Conservation (phyloP, 2,329 filamentous ascomycete genomes). For the Fusarium bactridioides region DNA sequence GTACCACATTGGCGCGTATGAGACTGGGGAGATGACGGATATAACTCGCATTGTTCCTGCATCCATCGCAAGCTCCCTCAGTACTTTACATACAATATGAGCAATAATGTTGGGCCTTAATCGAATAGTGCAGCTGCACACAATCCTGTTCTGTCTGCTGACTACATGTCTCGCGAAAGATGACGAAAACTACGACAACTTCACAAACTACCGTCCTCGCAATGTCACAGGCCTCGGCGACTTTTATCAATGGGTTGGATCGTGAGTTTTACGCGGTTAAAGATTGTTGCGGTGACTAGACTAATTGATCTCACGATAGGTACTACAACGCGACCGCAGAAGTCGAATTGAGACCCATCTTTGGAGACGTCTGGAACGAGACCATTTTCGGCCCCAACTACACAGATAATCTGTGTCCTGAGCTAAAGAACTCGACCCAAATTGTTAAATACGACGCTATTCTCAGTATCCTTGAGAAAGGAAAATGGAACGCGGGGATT, state of each 20-base stretch:
- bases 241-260: constrained; percentile 10
- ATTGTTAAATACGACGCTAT: not conserved
- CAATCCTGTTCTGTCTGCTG: not conserved
- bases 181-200: not conserved
- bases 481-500: not conserved
- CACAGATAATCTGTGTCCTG: not conserved
- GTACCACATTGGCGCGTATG: not conserved
- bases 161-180: not conserved
- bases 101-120: not conserved
- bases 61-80: not conserved
- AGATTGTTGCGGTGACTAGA: fast-evolving
- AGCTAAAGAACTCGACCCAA: not conserved
- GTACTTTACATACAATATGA: not conserved
- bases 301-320: not conserved
- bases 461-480: not conserved
- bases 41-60: not conserved
- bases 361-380: not conserved
- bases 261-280: not conserved
- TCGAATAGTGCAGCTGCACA: not conserved
- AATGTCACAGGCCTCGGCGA: not conserved
- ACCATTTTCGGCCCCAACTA: not conserved
- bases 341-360: not conserved
- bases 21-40: not conserved
- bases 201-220: not conserved
- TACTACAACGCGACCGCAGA: constrained; percentile 12